Evolutionary conservation across 495 filamentous ascomycete species (phyloP), one percentile per base, ranked within the genome.

Genomic region (Penicillium cataractarum): DNA sequence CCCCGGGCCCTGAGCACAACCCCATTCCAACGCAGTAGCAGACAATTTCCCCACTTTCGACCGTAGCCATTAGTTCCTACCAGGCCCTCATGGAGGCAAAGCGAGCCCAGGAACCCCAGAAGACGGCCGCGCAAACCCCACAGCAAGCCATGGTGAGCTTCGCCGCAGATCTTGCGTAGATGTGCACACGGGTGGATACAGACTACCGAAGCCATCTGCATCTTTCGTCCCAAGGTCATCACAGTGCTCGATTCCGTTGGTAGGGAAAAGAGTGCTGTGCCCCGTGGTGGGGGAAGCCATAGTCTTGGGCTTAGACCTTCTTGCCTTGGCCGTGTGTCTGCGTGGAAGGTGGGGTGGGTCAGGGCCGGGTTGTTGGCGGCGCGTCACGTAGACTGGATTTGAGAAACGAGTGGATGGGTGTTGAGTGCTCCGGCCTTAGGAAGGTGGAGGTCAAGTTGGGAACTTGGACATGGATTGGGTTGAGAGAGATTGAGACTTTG

Each of bases 41-140:
- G 53, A 56, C 37, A 21, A 19, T 17, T 17, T 26, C 44, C 60
- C n/a, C 58, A 40, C 62, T 82, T 65, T 81, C 32, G 65, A 72
- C 78, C 78, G 71, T 71, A 73, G 79, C 79, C 79, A 80, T 82
- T 82, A 65, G 78, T 77, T 79, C 76, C 74, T 69, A 66, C 37
- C 66, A 37, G 55, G 74, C 76, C 77, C 75, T 77, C 78, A 80
- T 77, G 58, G 78, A 70, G 66, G 63, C 51, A 73, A 73, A 82
- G 77, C 72, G 70, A 73, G 78, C 73, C 61, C 48, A 75, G 73
- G 74, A 80, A 78, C 78, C 72, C 78, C 78, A 79, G 66, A 71
- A 71, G 70, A 72, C 72, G 77, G 76, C 75, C 57, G 48, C 46
- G 39, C 62, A 31, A n/a, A 19, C 22, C 22, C 49, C 48, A 51